A percentile compares a stretch with the other conserved stretches of the same genome.
Conservation (phyloP, 495 filamentous ascomycete genomes). For the Daldinia grandis region DNA sequence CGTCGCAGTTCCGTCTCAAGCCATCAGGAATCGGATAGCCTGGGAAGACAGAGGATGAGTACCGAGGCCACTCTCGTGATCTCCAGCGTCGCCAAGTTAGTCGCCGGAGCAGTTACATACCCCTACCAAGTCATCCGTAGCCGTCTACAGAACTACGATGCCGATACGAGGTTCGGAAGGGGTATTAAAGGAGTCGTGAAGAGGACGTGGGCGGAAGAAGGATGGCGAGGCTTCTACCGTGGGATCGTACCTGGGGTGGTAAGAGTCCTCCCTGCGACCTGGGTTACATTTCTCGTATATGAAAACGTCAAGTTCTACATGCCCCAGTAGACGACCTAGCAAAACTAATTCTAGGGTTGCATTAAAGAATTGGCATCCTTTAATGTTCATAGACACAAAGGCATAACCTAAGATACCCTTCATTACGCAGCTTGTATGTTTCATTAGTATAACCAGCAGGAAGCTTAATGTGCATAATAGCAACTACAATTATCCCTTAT, state of each 20-base stretch:
- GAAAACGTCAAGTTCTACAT: constrained; percentile 85
- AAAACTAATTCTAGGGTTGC: not conserved
- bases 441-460: not conserved
- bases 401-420: not conserved
- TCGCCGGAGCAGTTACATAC: constrained; percentile 88
- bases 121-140: constrained; percentile 92
- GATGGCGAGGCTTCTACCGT: constrained; percentile 87
- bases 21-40: constrained; percentile 21
- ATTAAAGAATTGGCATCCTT: not conserved
- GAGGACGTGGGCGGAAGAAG: constrained; percentile 81
- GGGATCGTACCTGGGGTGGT: constrained; percentile 88
- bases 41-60: constrained; percentile 56
- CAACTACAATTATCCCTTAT: not conserved
- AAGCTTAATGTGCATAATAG: not conserved
- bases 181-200: constrained; percentile 74
- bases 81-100: constrained; percentile 82
- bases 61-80: constrained; percentile 81
- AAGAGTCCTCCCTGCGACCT: constrained; percentile 90
- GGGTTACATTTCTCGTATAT: constrained; percentile 98
- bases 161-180: constrained; percentile 69
- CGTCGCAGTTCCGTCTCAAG: constrained; percentile 40
- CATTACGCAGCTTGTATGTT: not conserved
- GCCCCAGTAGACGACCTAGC: constrained; percentile 50
- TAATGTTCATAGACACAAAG: not conserved
- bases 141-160: constrained; percentile 87